Evolutionary conservation across 306 rosid genomes (phyloP), one percentile per base, ranked within the genome.

Genomic region (Quercus mongolica): DNA sequence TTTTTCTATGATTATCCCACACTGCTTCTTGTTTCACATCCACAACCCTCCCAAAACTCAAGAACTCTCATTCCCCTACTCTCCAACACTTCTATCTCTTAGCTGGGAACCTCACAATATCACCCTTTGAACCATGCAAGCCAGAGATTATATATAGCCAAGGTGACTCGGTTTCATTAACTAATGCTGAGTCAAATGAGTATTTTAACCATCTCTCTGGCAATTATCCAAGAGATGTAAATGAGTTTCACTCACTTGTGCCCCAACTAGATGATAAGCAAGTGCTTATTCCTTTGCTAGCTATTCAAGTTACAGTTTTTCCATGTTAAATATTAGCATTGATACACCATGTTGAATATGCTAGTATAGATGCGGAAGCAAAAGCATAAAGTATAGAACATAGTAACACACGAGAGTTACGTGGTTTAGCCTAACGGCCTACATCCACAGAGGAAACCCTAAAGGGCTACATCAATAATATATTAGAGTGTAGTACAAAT

Each of bases 81-180:
- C 88, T 90, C 54, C 83, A 75, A 72, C 86, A 56, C 71, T 90
- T 76, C 82, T 81, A 78, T 81, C 86, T 86, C 67, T 85, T 88
- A 12, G 84, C 89, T 9, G 90, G 74, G 33, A 72, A 20, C 56
- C 81, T 90, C 3, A 3, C 23, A 49, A 49, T 49, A 3, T 52
- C 81, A 10, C 81, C 51, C 6, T 26, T 30, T 0, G 10, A 74
- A 10, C 81, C 85, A 15, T 23, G 17, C 64, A 82, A 78, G 31
- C 94, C 91, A 4, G 76, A 72, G 14, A 76, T 90, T 38, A 25
- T 67, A 74, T 78, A 52, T 71, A 10, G 69, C 14, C 10, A 12
- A 1, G 17, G n/a, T 5, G 80, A 84, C 81, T 74, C 86, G 0
- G 58, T 90, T 71, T 44, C 81, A 4, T 59, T 88, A 9, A 38